Evolutionary conservation across 257 asterid genomes (phyloP).

Genomic region (Thymus quinquecostatus): DNA sequence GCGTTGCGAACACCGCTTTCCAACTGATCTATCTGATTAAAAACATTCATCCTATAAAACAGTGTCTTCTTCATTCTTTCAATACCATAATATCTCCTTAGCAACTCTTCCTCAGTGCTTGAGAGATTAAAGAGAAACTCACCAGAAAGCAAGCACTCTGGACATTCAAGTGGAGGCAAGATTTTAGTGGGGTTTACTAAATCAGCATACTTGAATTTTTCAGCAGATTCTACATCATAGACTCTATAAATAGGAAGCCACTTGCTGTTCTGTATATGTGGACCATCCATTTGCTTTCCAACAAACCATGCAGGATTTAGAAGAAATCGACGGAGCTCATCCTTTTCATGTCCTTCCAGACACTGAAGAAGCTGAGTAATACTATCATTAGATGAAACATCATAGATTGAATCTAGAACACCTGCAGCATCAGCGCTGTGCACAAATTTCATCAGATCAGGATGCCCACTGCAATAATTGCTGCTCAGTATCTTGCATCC

Average conservation of each 20-base stretch:
- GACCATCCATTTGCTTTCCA: constrained; percentile 68
- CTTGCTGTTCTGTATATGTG: constrained; percentile 83
- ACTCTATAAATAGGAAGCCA: constrained; percentile 85
- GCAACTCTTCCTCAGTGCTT: constrained; percentile 75
- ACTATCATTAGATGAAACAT: constrained; percentile 64
- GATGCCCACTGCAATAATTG: constrained; percentile 62
- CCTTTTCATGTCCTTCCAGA: constrained; percentile 80
- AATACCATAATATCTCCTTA: constrained; percentile 68
- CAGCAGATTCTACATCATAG: constrained; percentile 59
- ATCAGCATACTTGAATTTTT: constrained; percentile 65
- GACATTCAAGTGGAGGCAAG: constrained; percentile 78
- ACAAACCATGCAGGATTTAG: constrained; percentile 83
- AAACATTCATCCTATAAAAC: constrained; percentile 66
- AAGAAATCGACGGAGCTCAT: constrained; percentile 79
- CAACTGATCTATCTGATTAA: constrained; percentile 56
- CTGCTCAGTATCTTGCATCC: constrained; percentile 79
- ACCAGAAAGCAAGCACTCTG: constrained; percentile 60
- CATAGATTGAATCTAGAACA: constrained; percentile 75
- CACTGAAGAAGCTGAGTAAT: constrained; percentile 62
- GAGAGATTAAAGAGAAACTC: constrained; percentile 65
- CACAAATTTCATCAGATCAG: constrained; percentile 69
- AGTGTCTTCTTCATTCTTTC: constrained; percentile 78
- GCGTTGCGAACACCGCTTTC: constrained; percentile 65
- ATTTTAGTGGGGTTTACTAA: constrained; percentile 75
- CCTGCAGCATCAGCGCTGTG: constrained; percentile 74